Evolutionary conservation across 2,329 filamentous ascomycete genomes (phyloP), one percentile per base, ranked within the genome.

Genomic region (Tothia fuscella): DNA sequence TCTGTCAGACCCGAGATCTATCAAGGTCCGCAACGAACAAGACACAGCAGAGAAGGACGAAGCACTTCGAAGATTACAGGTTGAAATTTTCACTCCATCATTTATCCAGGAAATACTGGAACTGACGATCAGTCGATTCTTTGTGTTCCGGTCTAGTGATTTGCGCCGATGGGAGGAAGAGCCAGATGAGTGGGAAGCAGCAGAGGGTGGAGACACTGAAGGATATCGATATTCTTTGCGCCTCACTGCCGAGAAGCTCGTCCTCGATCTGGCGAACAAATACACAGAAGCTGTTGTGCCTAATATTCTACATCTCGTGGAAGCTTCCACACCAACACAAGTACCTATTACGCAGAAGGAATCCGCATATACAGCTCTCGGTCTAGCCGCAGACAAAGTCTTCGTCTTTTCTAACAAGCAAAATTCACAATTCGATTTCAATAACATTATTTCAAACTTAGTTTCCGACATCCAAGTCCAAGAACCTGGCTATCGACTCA

Each of bases 151-250:
- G 25, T 75, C 82, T 45, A 77, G 78, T 39, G 91, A 98, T 59
- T 72, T 96, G 1, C 78, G 86, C 47, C 82, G 86, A 44, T 98
- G 91, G 91, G 82, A 93, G 56, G 82, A 93, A 54, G 87, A 94
- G 44, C 86, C 89, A 0, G 86, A 98, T 58, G 87, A 93, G 41
- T 98, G 91, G 88, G 89, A 95, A 59, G 80, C 83, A 49, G 78
- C 81, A 52, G 87, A 95, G 64, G 86, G 93, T 53, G 82, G 80
- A 46, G 76, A 84, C 45, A 79, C 82, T 26, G 83, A 86, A 50
- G 84, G 82, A 2, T 96, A 83, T 72, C 87, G 96, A 54, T 95
- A 88, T 66, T 84, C 89, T 45, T 80, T 96, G 41, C 78, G 89
- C 24, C 85, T 88, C 2, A 96, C 89, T 56, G 81, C 91, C 0